Conservation (phyloP, 2,329 filamentous ascomycete species). For the Fusarium aywerte region DNA sequence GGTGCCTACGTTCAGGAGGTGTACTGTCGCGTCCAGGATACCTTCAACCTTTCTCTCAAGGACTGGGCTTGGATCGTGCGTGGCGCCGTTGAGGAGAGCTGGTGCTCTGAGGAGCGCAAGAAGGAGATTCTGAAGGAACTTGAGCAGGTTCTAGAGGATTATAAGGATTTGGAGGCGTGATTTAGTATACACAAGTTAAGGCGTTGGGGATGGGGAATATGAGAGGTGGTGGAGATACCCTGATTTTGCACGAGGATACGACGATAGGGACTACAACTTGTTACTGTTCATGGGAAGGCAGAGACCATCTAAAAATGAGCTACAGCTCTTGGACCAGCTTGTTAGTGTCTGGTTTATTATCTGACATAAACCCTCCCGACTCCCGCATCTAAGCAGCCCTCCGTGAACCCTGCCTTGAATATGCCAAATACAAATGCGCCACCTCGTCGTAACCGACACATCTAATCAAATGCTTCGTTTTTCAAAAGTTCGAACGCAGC, state of each 20-base stretch:
- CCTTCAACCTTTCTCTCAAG: slow-evolving; percentile 68
- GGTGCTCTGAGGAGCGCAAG: slow-evolving; percentile 74
- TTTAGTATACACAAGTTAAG: neutral
- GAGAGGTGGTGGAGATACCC: slow-evolving; percentile 20
- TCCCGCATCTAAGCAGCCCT: slow-evolving; percentile 1
- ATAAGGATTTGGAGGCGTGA: slow-evolving; percentile 18
- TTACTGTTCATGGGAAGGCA: neutral
- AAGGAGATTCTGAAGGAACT: slow-evolving; percentile 63
- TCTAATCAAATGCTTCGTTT: neutral
- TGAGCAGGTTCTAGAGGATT: slow-evolving; percentile 37
- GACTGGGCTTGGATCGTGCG: slow-evolving; percentile 75
- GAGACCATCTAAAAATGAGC: slow-evolving; percentile 18
- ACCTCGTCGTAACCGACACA: neutral
- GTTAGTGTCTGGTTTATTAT: slow-evolving; percentile 8
- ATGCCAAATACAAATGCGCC: slow-evolving; percentile 10
- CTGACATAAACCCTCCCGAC: neutral
- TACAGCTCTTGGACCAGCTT: slow-evolving; percentile 5
- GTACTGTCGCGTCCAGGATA: slow-evolving; percentile 77
- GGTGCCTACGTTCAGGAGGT: slow-evolving; percentile 80
- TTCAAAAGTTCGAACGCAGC: neutral
- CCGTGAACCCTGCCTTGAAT: slow-evolving; percentile 8
- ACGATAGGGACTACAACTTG: neutral
- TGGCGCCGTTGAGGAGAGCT: slow-evolving; percentile 73
- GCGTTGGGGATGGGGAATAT: slow-evolving; percentile 2
- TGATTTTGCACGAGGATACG: neutral